A percentile compares a stretch with the other conserved stretches of the same genome.
These are phyloP conservation scores for Colletotrichum sp. DNA, from an alignment of 2,329 filamentous ascomycete genomes.

Conservation along the genomic window DNA sequence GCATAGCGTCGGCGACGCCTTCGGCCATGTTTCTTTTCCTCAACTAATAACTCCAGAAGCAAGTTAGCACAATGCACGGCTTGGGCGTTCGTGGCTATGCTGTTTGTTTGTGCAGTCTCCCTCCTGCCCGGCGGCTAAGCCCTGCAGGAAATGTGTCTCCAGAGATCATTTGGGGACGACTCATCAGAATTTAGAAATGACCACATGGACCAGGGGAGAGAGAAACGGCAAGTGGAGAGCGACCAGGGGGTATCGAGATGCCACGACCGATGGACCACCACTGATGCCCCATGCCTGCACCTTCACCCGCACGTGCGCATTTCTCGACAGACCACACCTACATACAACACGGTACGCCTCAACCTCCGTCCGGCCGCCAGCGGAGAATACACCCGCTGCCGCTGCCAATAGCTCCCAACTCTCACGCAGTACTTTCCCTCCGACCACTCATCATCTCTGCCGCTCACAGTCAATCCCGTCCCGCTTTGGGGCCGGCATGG, in stretches of 20 bases:
- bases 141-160: neutral
- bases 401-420: neutral
- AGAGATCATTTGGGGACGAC: neutral
- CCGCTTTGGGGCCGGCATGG: neutral
- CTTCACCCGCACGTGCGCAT: slow-evolving; percentile 5
- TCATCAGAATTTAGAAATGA: neutral
- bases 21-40: neutral
- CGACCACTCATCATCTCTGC: neutral
- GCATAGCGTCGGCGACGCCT: slow-evolving; percentile 7
- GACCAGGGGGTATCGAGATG: neutral
- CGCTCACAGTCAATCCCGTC: neutral
- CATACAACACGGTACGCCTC: neutral
- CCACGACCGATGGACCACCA: neutral
- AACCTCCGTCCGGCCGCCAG: neutral
- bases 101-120: neutral
- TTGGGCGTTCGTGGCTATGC: slow-evolving; percentile 7
- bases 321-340: neutral
- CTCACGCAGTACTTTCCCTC: neutral
- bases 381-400: neutral
- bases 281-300: neutral
- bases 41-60: neutral
- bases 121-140: neutral
- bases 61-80: neutral
- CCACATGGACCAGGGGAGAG: neutral
- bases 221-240: slow-evolving; percentile 7